These are phyloP conservation scores for Scheffersomyces illinoinensis DNA, from an alignment of 1,139 yeast species.

Conservation along the genomic window DNA sequence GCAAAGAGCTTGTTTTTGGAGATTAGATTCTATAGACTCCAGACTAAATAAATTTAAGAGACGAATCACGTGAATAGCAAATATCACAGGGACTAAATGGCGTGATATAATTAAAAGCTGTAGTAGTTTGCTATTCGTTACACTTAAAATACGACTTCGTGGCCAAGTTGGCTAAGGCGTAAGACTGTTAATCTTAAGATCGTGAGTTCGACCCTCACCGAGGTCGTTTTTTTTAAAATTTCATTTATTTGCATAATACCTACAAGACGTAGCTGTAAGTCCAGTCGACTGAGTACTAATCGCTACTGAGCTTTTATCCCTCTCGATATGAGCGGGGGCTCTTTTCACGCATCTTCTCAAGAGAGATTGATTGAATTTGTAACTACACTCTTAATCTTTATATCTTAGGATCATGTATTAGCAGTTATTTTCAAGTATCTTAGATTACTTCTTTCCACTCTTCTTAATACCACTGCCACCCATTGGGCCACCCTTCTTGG, in stretches of 20 bases:
- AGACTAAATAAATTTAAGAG: too few species aligned
- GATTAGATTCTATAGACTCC: too few species aligned
- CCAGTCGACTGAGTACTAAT: not conserved
- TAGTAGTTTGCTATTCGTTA: not conserved
- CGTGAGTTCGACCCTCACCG: conserved; percentile 51
- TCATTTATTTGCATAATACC: not conserved
- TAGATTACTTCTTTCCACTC: conserved; percentile 60
- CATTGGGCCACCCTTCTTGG: conserved; percentile 87
- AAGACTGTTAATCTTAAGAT: conserved; percentile 54
- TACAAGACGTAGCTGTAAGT: not conserved
- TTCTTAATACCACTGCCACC: conserved; percentile 95
- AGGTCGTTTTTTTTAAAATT: conserved; percentile 28
- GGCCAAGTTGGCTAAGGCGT: conserved; percentile 33
- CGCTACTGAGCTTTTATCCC: too few species aligned
- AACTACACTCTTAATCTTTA: not conserved
- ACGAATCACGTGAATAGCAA: too few species aligned
- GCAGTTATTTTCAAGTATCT: not conserved
- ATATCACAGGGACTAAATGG: not conserved
- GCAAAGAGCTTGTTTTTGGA: not conserved
- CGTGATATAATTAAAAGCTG: not conserved
- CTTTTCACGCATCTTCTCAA: not conserved
- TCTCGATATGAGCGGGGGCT: not conserved
- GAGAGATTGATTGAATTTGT: not conserved
- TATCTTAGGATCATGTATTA: not conserved
- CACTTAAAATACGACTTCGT: conserved; percentile 14